Base-by-base conservation (phyloP, 2,329 filamentous ascomycete genomes). In the Phialophora chinensis region DNA sequence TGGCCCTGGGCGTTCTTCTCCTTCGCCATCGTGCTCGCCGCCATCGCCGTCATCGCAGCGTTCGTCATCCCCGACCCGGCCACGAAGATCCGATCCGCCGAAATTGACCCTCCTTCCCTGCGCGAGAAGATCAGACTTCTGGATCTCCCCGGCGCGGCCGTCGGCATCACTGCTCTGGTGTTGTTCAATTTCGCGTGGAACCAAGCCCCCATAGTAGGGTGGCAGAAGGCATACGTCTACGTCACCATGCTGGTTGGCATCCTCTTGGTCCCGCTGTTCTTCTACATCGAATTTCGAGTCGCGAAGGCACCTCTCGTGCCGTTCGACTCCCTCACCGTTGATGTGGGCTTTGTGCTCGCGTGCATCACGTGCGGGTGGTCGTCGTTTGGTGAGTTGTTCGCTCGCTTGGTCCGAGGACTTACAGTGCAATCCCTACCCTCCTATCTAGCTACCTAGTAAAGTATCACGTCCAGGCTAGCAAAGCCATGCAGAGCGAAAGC, bases 161-260 rank as follows among this genome's bases (percentile, higher is more conserved):
- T 78, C 0, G 87, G 88, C 1, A 80, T 90, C 20, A 78, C 79
- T 0, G 83, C 83, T 0, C 77, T 91, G 27, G 79, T 89, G 0
- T 78, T 91, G 20, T 82, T 90, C 76, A 90, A 89, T 73, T 86
- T 90, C 71, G 85, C 87, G 0, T 90, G 87, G 86, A 90, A 88
- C 66, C 87, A 90, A 73, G 87, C 85, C 0, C 83, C 86, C 0
- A 79, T 86, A 0, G 84, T 82, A 1, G 86, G 87, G 1, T 90
- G 88, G 88, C 70, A 77, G 1, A 79, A 80, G 6, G 79, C 85
- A 0, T 87, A 87, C 63, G 80, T 88, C n/a, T 84, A 85, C 66
- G 77, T 84, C 0, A 77, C 85, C 0, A 78, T 91, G 0, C 83
- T 90, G 44, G 66, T 89, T 2, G 87, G 88, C 0, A 64, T 86